Evolutionary conservation across 495 filamentous ascomycete species (phyloP), one percentile per base, ranked within the genome.

Genomic region (Penicillium desertorum): DNA sequence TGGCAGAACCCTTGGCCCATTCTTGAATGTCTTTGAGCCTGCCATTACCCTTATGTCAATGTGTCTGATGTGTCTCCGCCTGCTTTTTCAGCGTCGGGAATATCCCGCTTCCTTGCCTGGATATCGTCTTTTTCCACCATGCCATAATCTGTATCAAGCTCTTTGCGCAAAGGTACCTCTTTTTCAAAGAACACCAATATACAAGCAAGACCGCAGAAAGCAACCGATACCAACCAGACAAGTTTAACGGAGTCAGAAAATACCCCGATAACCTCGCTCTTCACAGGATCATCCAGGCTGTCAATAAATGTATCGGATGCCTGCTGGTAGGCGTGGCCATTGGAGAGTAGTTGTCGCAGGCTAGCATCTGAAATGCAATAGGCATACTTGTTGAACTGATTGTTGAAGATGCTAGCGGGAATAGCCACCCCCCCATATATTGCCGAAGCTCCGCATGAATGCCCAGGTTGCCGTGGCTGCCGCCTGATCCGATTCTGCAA

Each of bases 401-500:
- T 54, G 23, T 54, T 54, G 36, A 54, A 59, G 6, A 59, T 34
- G 11, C 42, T 27, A 16, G 34, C 27, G n/a, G 57, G 32, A 32
- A 59, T 54, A 12, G 57, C 17, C 16, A 43, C 36, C 3, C 51
- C 51, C 52, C 32, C 51, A 51, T 10, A 52, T 51, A 12, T 7
- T n/a, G 11, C 56, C 56, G 10, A 27, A 42, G 12, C 37, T 51
- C 6, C 51, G 19, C 12, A 41, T 45, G 6, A 50, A 51, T 37
- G 45, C 27, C 46, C 52, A 45, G 20, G 4, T 44, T 17, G 29
- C 58, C 10, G 41, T 47, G 23, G 17, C 27, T 9, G 20, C 14
- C 4, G 27, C 52, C 14, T 30, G 25, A 7, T 48, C 46, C 27
- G 29, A 48, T 27, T 82, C 79, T 1, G 61, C 49, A 4, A 80